Percentiles rank a stretch among this genome's conserved stretches.
phyloP scores from a whole-genome alignment of 2,329 filamentous ascomycete species.

The Pseudocercospora vitis region DNA sequence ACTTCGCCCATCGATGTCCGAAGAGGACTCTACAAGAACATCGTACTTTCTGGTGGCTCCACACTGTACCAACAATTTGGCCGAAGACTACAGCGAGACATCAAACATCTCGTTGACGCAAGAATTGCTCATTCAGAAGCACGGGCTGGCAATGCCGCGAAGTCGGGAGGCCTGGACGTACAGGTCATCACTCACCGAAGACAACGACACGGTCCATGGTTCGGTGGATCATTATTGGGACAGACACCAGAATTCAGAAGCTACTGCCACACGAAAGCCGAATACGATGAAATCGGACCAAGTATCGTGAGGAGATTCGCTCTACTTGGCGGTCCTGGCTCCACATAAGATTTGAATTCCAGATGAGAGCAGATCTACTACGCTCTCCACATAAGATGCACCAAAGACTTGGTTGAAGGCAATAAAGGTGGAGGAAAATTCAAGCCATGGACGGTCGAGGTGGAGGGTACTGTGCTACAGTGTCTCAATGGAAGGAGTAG shows the following conservation, averaged over 20 bases:
- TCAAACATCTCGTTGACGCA: conserved; percentile 90
- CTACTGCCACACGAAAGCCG: conserved; percentile 80
- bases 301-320: conserved; percentile 95
- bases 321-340: conserved; percentile 85
- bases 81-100: conserved; percentile 90
- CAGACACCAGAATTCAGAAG: conserved; percentile 98
- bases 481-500: neutral
- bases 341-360: no score
- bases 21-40: conserved; percentile 98
- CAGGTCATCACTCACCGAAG: conserved; percentile 97
- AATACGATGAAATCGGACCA: conserved; percentile 94
- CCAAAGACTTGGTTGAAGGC: no score
- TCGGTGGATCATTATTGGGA: conserved; percentile 91
- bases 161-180: conserved; percentile 90
- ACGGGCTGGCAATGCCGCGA: conserved; percentile 78
- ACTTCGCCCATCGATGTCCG: conserved; percentile 96
- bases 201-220: conserved; percentile 97
- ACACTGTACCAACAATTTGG: conserved; percentile 99
- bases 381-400: no score
- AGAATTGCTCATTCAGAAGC: conserved; percentile 90
- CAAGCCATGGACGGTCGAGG: neutral
- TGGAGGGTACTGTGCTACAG: neutral
- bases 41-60: conserved; percentile 93
- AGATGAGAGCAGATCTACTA: no score
- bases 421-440: no score